Conservation (phyloP, 1,284 basidiomycete species). For the Ustilago vetiveriae region DNA sequence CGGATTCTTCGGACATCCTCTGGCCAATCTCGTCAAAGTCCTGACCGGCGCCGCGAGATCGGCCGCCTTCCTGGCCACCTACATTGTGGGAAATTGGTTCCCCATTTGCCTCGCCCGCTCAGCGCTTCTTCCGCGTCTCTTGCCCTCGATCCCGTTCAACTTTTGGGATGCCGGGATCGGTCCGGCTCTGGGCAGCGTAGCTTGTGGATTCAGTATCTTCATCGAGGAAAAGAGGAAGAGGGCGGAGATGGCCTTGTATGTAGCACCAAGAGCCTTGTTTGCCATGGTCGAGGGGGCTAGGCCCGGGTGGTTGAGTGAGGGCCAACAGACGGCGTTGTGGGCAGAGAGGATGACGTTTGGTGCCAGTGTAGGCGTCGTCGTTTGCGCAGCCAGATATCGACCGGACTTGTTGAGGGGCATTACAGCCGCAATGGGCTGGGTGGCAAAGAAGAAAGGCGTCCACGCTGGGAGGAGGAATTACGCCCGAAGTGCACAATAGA, state of each 20-base stretch:
- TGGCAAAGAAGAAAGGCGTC: conserved; percentile 24
- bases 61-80: conserved; percentile 68
- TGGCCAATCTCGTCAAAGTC: conserved; percentile 50
- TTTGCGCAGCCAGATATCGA: conserved; percentile 47
- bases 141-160: conserved; percentile 41
- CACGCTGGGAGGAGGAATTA: conserved; percentile 22
- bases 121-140: conserved; percentile 42
- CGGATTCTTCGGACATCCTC: conserved; percentile 46
- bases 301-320: conserved; percentile 56
- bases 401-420: conserved; percentile 57
- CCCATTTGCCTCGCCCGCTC: conserved; percentile 57
- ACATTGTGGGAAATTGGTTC: conserved; percentile 66
- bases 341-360: conserved; percentile 56
- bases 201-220: conserved; percentile 61
- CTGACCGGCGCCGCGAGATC: conserved; percentile 63
- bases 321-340: conserved; percentile 43
- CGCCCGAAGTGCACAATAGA: conserved; percentile 22
- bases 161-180: conserved; percentile 59
- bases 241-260: conserved; percentile 68
- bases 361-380: conserved; percentile 44
- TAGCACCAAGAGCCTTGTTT: conserved; percentile 67
- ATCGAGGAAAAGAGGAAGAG: conserved; percentile 68
- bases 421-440: conserved; percentile 54
- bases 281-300: conserved; percentile 52
- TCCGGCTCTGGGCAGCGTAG: conserved; percentile 38